phyloP scores from a whole-genome alignment of 805 yeast genomes.

The Maudiozyma bulderi region DNA sequence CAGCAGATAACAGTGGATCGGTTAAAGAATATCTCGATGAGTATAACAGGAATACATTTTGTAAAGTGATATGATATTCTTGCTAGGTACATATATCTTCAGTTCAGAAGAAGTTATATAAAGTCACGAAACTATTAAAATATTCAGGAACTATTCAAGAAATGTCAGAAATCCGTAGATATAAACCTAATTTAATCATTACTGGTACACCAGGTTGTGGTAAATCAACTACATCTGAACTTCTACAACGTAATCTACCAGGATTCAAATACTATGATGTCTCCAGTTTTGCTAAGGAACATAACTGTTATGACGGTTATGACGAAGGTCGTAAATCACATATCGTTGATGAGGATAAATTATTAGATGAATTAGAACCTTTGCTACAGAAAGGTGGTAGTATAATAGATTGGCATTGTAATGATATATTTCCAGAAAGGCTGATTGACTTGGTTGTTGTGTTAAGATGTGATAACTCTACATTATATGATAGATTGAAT shows the following conservation, averaged over 20 bases:
- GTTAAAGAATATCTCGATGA: too few species aligned
- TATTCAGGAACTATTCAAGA: not conserved
- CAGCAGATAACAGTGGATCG: too few species aligned
- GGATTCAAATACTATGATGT: conserved; percentile 48
- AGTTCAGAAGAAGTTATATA: too few species aligned
- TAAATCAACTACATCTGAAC: conserved; percentile 27
- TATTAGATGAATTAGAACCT: conserved; percentile 72
- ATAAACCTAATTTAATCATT: conserved; percentile 65
- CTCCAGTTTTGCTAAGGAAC: conserved; percentile 71
- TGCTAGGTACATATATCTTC: too few species aligned
- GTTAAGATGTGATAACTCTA: conserved; percentile 63
- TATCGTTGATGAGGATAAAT: conserved; percentile 86
- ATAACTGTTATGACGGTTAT: conserved; percentile 69
- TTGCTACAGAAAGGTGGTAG: conserved; percentile 75
- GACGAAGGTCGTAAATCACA: conserved; percentile 79
- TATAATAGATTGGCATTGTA: conserved; percentile 95
- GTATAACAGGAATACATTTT: too few species aligned
- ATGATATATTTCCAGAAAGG: conserved; percentile 90
- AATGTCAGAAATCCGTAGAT: conserved; percentile 16
- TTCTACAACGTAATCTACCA: conserved; percentile 24
- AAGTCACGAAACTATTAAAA: too few species aligned
- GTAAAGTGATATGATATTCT: too few species aligned
- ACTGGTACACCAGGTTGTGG: conserved; percentile 84
- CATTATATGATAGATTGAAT: conserved; percentile 63
- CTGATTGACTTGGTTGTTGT: conserved; percentile 89